Evolutionary conservation across 768 basidiomycete species (phyloP).

Genomic region (Termitomyces titanicus): DNA sequence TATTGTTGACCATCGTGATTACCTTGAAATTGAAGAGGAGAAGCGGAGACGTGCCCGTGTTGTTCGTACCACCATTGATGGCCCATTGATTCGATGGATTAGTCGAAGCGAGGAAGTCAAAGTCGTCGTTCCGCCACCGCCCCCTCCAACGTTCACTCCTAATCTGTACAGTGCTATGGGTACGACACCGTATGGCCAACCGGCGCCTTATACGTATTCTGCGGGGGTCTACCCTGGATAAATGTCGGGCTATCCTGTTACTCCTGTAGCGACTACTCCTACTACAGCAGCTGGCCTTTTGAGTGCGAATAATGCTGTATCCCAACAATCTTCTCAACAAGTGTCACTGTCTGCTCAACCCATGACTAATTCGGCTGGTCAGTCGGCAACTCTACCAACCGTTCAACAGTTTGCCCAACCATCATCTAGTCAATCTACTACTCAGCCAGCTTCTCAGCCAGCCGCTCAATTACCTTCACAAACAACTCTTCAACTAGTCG

Average conservation of each 20-base stretch:
- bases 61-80: conserved; percentile 57
- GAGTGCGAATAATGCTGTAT: not conserved
- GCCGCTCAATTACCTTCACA: not conserved
- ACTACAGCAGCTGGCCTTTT: not conserved
- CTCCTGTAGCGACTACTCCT: not conserved
- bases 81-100: conserved; percentile 69
- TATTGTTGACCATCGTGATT: conserved; percentile 71
- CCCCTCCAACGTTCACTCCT: conserved; percentile 15
- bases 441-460: not conserved
- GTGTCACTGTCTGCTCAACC: not conserved
- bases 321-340: not conserved
- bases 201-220: conserved; percentile 11
- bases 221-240: conserved; percentile 10
- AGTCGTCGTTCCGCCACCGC: conserved; percentile 37
- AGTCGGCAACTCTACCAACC: not conserved
- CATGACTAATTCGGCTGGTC: not conserved
- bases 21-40: conserved; percentile 78
- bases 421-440: not conserved
- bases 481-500: not conserved
- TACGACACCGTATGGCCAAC: conserved; percentile 14
- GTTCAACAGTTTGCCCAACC: not conserved
- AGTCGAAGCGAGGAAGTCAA: conserved; percentile 60
- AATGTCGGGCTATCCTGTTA: not conserved
- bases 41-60: conserved; percentile 68
- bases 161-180: conserved; percentile 11